Evolutionary conservation across 108 stramenopile species (phyloP), one percentile per base, ranked within the genome.

Genomic region (Skeletonema tropicum): DNA sequence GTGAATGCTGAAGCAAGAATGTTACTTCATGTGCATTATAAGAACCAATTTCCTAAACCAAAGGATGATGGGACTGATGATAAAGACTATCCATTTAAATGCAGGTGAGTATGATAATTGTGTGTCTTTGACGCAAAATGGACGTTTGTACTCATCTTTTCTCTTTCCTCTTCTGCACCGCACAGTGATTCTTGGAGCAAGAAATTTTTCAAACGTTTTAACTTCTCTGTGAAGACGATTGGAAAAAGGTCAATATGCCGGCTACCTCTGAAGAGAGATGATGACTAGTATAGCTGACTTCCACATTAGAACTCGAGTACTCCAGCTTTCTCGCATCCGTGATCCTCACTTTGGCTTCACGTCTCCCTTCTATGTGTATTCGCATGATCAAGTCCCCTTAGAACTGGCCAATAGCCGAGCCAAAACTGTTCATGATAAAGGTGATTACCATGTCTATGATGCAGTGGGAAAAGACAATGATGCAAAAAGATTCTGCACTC

Each of bases 401-500:
- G 58, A 7, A 31, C 6, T 60, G 17, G 1, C 4, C 6, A 5
- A 29, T 15, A 60, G 31, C 9, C 5, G 10, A 6, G 58, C 6
- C 12, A 60, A 3, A 7, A 60, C 58, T 31, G 58, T 60, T 31
- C 30, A 60, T 31, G 31, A 10, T 12, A 60, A 3, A 6, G 58
- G 58, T 10, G 58, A 29, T 29, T 10, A 29, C 9, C 7, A 9
- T 31, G 31, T 60, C 12, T 60, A 60, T 15, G 58, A 60, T 15
- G 58, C 30, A 29, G 31, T 31, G 1, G 26, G 30, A 12, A 60
- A 60, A 31, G 26, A 29, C 30, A 31, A 8, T 12, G 58, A 60
- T 12, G 10, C 26, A 60, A 60, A 60, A 31, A 10, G 58, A 31
- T 60, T 60, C 58, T 60, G 58, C 58, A 60, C 58, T 5, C 58